Percentiles rank a stretch among this genome's conserved stretches.
Conservation (phyloP, 257 asterid species). For the Leptodermis oblonga region DNA sequence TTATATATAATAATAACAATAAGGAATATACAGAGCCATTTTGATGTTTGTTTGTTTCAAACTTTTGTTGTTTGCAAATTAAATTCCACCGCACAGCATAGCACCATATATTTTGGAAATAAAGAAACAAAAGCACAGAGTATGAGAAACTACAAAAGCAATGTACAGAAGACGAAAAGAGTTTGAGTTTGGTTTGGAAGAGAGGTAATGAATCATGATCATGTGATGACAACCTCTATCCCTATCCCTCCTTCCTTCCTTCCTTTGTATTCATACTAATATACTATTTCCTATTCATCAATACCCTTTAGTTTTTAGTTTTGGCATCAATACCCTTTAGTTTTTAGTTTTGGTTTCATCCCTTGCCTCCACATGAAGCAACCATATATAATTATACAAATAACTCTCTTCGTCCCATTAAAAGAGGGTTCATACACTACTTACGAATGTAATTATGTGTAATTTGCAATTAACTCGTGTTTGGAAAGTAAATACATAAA, state of each 20-base stretch:
- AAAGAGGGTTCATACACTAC: no score
- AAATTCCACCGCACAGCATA: no score
- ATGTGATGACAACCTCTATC: constrained; percentile 14
- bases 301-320: not conserved
- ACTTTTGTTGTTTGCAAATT: no score
- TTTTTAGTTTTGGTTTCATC: constrained; percentile 3
- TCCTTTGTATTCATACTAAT: no score
- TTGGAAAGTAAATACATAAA: no score
- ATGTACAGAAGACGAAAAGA: no score
- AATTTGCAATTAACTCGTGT: not conserved
- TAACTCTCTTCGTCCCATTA: not conserved
- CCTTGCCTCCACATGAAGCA: constrained; percentile 21
- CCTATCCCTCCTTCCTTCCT: constrained; percentile 7
- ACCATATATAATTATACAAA: not conserved
- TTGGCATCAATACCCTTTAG: not conserved
- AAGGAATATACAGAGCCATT: not conserved
- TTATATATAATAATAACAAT: not conserved
- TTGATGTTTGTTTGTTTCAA: no score
- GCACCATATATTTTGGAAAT: no score
- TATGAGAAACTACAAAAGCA: no score
- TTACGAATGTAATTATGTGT: not conserved
- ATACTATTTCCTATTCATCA: no score
- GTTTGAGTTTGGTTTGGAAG: constrained; percentile 1
- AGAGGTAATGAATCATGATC: constrained; percentile 7
- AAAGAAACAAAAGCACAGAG: no score